Evolutionary conservation across 2,329 filamentous ascomycete species (phyloP).

Genomic region (Colletotrichum lentis): DNA sequence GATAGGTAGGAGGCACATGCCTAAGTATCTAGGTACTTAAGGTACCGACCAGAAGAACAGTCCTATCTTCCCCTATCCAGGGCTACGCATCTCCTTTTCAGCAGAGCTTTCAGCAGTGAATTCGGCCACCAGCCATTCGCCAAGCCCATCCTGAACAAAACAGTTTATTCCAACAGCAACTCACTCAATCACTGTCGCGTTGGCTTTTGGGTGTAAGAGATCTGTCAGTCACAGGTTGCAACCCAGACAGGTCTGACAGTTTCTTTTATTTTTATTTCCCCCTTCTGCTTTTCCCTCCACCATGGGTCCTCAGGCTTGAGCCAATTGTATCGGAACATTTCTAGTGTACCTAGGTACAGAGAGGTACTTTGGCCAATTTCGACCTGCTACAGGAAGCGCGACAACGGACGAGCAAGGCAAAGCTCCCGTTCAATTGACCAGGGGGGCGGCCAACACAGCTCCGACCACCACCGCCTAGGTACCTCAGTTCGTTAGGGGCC

Average conservation of each 20-base stretch:
- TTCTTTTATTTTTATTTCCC: too few species aligned
- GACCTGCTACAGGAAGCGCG: slow-evolving; percentile 21
- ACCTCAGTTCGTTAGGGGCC: not conserved
- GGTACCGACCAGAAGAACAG: too few species aligned
- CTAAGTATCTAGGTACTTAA: too few species aligned
- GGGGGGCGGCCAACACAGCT: slow-evolving; percentile 18
- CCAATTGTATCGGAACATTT: slow-evolving; percentile 7
- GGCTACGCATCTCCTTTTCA: not conserved
- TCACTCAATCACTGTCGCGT: not conserved
- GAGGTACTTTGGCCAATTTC: not conserved
- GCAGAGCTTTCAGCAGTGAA: slow-evolving; percentile 5
- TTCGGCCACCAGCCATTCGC: slow-evolving; percentile 4
- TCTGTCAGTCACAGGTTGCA: not conserved
- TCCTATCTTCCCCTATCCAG: too few species aligned
- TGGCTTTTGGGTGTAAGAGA: not conserved
- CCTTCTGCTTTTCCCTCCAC: not conserved
- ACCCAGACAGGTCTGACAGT: slow-evolving; percentile 4
- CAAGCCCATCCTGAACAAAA: slow-evolving; percentile 3
- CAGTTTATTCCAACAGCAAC: not conserved
- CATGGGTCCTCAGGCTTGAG: not conserved
- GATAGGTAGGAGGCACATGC: not conserved
- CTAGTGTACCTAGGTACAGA: not conserved
- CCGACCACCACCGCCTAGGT: slow-evolving; percentile 18
- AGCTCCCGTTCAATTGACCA: slow-evolving; percentile 20
- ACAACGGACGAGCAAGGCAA: slow-evolving; percentile 2